phyloP scores from a whole-genome alignment of 352 stramenopile genomes.

The Globisporangium emineosum region DNA sequence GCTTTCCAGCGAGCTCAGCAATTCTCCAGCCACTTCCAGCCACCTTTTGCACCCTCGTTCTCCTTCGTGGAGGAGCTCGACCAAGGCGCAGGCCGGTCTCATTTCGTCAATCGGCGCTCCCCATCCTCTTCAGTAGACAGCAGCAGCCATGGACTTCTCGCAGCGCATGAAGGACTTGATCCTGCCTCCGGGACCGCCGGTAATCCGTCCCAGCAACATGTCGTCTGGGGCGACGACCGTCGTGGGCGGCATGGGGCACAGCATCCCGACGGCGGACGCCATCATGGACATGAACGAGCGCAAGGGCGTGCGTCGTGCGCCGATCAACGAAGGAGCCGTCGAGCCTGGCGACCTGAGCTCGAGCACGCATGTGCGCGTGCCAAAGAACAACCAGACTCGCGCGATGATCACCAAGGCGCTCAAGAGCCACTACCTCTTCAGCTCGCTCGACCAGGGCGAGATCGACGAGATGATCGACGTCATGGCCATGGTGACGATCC shows the following conservation, averaged over 20 bases:
- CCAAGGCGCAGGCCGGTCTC: not conserved
- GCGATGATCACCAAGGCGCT: constrained; percentile 77
- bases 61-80: not conserved
- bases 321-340: constrained; percentile 76
- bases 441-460: constrained; percentile 64
- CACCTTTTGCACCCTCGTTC: not conserved
- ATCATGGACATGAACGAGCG: constrained; percentile 54
- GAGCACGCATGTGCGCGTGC: constrained; percentile 46
- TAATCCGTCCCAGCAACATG: constrained; percentile 46
- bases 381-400: constrained; percentile 71
- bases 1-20: constrained; percentile 8
- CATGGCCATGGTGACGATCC: constrained; percentile 74
- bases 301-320: constrained; percentile 62
- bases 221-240: constrained; percentile 25
- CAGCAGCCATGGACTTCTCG: constrained; percentile 55
- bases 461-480: constrained; percentile 84
- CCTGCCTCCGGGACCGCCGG: constrained; percentile 44
- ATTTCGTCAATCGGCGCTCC: not conserved
- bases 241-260: constrained; percentile 14
- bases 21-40: not conserved
- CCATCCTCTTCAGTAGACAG: constrained; percentile 1
- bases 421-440: constrained; percentile 85
- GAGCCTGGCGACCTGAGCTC: constrained; percentile 59
- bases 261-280: constrained; percentile 19
- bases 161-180: constrained; percentile 76